These are phyloP conservation scores for Pseudogymnoascus sp. DNA, from an alignment of 2,329 filamentous ascomycete genomes.

Conservation along the genomic window DNA sequence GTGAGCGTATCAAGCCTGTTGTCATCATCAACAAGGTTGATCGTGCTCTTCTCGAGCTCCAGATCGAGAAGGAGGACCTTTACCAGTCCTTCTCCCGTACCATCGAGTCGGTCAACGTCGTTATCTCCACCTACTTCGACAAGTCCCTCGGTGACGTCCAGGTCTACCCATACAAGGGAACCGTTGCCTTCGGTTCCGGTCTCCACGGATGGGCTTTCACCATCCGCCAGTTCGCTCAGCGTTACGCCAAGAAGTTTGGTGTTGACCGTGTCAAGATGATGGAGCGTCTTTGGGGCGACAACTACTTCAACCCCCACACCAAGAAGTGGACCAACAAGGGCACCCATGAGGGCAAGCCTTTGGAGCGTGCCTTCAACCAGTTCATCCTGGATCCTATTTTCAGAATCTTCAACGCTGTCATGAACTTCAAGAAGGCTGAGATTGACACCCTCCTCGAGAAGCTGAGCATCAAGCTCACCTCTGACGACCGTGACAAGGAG, in stretches of 20 bases:
- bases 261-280: constrained; percentile 99
- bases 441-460: constrained; percentile 75
- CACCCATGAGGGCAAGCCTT: constrained; percentile 73
- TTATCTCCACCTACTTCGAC: constrained; percentile 98
- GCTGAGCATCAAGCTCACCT: constrained; percentile 84
- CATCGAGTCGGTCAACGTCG: constrained; percentile 99
- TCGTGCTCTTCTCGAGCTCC: constrained; percentile 96
- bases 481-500: constrained; percentile 85
- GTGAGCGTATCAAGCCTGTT: constrained; percentile 99
- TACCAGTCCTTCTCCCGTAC: constrained; percentile 99
- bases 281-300: constrained; percentile 99
- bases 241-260: constrained; percentile 99
- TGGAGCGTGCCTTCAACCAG: constrained; percentile 99
- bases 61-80: constrained; percentile 96
- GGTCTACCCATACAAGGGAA: constrained; percentile 96
- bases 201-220: constrained; percentile 99
- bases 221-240: constrained; percentile 89
- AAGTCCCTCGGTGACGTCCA: constrained; percentile 95
- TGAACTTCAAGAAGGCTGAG: constrained; percentile 99
- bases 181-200: constrained; percentile 98
- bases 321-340: constrained; percentile 98
- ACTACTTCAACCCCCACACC: constrained; percentile 99
- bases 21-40: constrained; percentile 99
- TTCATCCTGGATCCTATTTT: constrained; percentile 99
- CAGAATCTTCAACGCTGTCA: constrained; percentile 93